Conservation (phyloP, 208 protist genomes). For the Herpetomonas tarakana region DNA sequence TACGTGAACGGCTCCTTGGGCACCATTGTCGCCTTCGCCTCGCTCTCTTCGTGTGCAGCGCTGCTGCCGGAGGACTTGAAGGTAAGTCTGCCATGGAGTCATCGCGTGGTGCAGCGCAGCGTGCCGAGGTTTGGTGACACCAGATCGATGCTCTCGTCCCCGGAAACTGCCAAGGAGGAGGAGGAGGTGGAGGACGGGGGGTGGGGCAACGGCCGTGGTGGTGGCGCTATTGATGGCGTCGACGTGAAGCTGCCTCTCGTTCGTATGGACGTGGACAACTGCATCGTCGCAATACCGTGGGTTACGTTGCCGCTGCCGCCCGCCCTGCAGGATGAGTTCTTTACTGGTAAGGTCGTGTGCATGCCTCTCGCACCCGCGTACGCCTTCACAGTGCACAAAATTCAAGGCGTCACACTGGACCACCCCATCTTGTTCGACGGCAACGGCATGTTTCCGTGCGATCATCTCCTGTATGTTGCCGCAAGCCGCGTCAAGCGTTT, state of each 20-base stretch:
- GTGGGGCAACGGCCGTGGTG: constrained; percentile 7
- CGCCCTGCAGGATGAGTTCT: constrained; percentile 27
- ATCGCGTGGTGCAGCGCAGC: background rate
- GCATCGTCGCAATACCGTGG: constrained; percentile 75
- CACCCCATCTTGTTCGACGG: constrained; percentile 73
- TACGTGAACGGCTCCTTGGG: constrained; percentile 84
- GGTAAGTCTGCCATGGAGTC: constrained; percentile 11
- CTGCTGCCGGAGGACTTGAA: constrained; percentile 45
- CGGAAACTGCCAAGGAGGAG: no score
- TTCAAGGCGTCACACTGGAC: constrained; percentile 82
- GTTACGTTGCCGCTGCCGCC: constrained; percentile 32
- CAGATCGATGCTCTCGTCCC: background rate
- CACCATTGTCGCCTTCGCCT: constrained; percentile 58
- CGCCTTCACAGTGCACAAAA: constrained; percentile 91
- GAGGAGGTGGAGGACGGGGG: no score
- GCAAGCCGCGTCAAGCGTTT: constrained; percentile 75
- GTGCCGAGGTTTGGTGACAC: no score
- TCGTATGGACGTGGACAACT: constrained; percentile 58
- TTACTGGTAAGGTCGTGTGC: constrained; percentile 30
- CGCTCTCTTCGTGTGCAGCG: constrained; percentile 16
- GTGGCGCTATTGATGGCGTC: constrained; percentile 3
- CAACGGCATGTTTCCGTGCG: constrained; percentile 66
- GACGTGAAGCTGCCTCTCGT: constrained; percentile 54
- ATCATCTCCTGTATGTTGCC: constrained; percentile 88
- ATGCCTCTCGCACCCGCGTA: constrained; percentile 84